These are phyloP conservation scores for Apocynum venetum DNA, from an alignment of 257 asterid genomes.

Conservation along the genomic window DNA sequence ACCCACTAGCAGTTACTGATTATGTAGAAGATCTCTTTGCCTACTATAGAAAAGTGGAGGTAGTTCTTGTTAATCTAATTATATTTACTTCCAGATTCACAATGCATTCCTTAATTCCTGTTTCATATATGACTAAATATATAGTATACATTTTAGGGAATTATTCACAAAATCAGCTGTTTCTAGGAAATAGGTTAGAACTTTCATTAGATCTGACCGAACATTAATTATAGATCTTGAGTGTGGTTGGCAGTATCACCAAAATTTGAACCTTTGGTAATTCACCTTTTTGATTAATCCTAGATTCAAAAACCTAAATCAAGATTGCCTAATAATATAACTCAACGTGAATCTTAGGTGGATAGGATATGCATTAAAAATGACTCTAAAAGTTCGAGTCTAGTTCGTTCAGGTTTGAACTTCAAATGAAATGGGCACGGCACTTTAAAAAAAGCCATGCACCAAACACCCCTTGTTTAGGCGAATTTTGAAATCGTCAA, in stretches of 20 bases:
- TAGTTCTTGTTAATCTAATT: slow-evolving; percentile 8
- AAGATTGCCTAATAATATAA: background rate
- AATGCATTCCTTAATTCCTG: background rate
- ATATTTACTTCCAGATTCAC: background rate
- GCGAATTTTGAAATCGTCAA: slow-evolving; percentile 7
- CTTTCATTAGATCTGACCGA: background rate
- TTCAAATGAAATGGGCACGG: background rate
- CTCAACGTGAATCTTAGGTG: background rate
- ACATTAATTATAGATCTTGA: background rate
- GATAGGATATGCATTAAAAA: no score
- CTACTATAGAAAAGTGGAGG: slow-evolving; percentile 81
- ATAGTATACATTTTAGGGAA: background rate
- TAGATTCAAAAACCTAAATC: background rate
- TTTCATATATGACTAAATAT: background rate
- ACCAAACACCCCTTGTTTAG: background rate
- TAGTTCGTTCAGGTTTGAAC: background rate
- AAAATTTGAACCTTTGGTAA: background rate
- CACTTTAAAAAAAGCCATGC: background rate
- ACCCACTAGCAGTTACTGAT: slow-evolving; percentile 73
- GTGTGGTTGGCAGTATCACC: background rate
- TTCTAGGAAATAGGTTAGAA: background rate
- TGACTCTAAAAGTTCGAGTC: background rate
- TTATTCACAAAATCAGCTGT: background rate
- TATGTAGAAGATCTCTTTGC: slow-evolving; percentile 72
- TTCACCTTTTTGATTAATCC: background rate